Evolutionary conservation across 768 basidiomycete species (phyloP), one percentile per base, ranked within the genome.

Genomic region (Goffeauzyma gilvescens): DNA sequence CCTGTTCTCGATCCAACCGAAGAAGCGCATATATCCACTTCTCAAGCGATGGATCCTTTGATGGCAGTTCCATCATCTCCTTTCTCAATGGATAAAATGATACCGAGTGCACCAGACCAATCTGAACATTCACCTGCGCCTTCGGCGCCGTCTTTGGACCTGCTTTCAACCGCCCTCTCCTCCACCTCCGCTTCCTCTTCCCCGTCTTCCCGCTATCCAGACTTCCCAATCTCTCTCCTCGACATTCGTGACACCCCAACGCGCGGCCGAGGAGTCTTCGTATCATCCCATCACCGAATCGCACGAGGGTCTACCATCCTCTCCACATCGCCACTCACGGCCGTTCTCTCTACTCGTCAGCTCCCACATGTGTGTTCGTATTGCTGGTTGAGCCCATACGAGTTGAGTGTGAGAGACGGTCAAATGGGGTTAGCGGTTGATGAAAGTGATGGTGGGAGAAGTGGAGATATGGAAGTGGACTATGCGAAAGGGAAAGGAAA

Each of bases 321-420:
- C 21, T 2, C 28, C 22, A 27, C 27, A 28, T 6, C 27, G 12
- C 28, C 21, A 25, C 14, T 10, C 24, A 14, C 3, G 28, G 12
- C 27, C 35, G 22, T 23, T 15, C 13, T 14, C 21, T 13, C 17
- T 14, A 23, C n/a, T 18, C 20, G 5, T 41, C 20, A 30, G 2
- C 35, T 20, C 4, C n/a, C 7, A 23, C 38, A 87, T 84, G 83
- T 6, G 67, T 72, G 17, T 57, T 70, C 1, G 43, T 87, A 9
- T 38, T 83, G n/a, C 63, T 69, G 4, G 53, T 71, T 9, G 68
- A 69, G 43, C 82, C 82, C 0, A 71, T 75, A 42, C 67, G 76
- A 18, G 67, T 72, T 37, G 37, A 38, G 23, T 38, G 13, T 6
- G 37, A 38, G 23, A 22, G 24, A 8, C 20, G n/a, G n/a, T n/a